Evolutionary conservation across 2,329 filamentous ascomycete species (phyloP), one percentile per base, ranked within the genome.

Genomic region (Fusarium caatingaense): DNA sequence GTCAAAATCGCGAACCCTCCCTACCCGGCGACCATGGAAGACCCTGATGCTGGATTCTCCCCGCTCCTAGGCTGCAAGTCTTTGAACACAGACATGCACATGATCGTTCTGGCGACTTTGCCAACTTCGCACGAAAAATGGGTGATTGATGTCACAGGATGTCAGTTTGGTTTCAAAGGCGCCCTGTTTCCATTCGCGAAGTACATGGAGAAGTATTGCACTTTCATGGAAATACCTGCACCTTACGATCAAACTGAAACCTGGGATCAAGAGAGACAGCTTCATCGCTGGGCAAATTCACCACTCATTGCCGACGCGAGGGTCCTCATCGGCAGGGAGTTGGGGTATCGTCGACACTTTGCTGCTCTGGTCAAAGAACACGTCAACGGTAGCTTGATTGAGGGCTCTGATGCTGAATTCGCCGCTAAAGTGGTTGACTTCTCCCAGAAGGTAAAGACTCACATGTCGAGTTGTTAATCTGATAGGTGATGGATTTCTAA

Each of bases 81-180:
- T 28, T 28, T 28, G 27, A 28, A 28, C 27, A 28, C 27, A 12
- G 27, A 28, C 27, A 28, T 28, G 27, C 68, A 47, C 54, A 51
- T 21, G n/a, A 45, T 66, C 11, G 25, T 64, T 15, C 27, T 48
- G 21, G 69, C 56, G 20, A 40, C 42, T 28, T 28, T 28, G 27
- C 5, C 27, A 12, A 28, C 27, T 28, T 28, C 27, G 27, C 27
- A 28, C 18, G 69, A 71, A 46, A 30, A 23, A n/a, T 69, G 69
- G 65, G 20, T 63, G n/a, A 48, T 71, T 51, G 65, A 71, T 42
- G 42, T 55, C 8, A 57, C 60, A 8, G 60, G 57, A 48, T 55
- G 61, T 32, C 69, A 72, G 46, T 72, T 66, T 46, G 65, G 69
- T 27, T 67, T 67, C 21, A 42, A n/a, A 40, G 61, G 69, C 10